These are phyloP conservation scores for Trametes punicea DNA, from an alignment of 768 basidiomycete genomes.

Conservation along the genomic window DNA sequence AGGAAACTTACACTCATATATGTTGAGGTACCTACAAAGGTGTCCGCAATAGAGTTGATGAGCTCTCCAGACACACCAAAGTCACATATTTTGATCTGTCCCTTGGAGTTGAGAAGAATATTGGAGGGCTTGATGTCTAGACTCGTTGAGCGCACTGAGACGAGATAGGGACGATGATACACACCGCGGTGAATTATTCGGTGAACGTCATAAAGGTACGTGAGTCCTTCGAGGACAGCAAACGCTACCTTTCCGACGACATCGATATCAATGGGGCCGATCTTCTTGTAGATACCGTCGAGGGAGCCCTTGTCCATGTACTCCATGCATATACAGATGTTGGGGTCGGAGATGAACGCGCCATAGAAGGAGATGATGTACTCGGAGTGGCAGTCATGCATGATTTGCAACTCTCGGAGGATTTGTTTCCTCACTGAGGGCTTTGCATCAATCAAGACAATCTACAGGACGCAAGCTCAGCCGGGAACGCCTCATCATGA, in stretches of 20 bases:
- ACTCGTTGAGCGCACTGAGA: constrained; percentile 6
- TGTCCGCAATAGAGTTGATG: constrained; percentile 98
- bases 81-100: constrained; percentile 98
- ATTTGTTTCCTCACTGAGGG: constrained; percentile 97
- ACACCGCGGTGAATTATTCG: constrained; percentile 97
- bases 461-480: constrained; percentile 42
- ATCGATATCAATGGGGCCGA: constrained; percentile 89
- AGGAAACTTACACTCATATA: constrained; percentile 90
- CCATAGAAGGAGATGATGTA: constrained; percentile 98
- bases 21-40: constrained; percentile 97
- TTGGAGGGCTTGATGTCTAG: constrained; percentile 99
- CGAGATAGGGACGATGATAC: constrained; percentile 27
- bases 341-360: constrained; percentile 94
- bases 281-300: constrained; percentile 94
- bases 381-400: constrained; percentile 93
- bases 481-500: neutral
- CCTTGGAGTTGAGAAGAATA: constrained; percentile 89
- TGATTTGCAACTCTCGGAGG: constrained; percentile 94
- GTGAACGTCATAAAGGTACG: constrained; percentile 96
- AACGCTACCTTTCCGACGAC: constrained; percentile 93
- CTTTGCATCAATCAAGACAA: constrained; percentile 95
- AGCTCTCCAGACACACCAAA: constrained; percentile 99
- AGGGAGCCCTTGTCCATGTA: constrained; percentile 91
- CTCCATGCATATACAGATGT: constrained; percentile 99
- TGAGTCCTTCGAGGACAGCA: constrained; percentile 91